Base-by-base conservation (phyloP, 257 asterid genomes). In the Jacaranda copaia region DNA sequence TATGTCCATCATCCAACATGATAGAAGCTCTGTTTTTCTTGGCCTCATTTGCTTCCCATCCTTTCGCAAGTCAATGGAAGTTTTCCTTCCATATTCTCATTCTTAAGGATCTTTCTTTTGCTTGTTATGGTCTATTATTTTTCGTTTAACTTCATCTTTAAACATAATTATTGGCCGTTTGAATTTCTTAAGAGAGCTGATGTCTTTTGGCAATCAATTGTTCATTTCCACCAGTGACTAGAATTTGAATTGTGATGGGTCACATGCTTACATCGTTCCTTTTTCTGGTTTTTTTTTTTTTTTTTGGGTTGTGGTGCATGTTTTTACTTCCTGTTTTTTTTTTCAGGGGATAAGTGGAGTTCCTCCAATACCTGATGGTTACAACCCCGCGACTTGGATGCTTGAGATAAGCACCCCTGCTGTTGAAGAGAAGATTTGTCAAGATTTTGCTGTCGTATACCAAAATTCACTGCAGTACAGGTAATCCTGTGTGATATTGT, bases 301-400 rank as follows among this genome's bases (percentile, higher is more conserved):
- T 6, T 52, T 52, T 14, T 52, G 3, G 20, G 19, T n/a, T 51
- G 63, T 46, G 40, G 13, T 59, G 32, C 20, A 61, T 13, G 52
- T 69, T 69, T 65, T 56, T 43, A 51, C 10, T 25, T 72, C 62
- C 6, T 25, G 49, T 76, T 15, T 70, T 16, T 5, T 72, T 76
- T 7, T 52, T 65, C 82, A 91, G 97, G 83, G 84, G 56, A 81
- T 88, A 48, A 79, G 72, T 52, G 96, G 96, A 80, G 86, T 87
- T 79, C 81, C 91, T 32, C 89, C 82, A 20, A 91, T 93, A 70
- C 75, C 88, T 59, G 84, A 79, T 75, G 93, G 93, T 73, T 90
- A 93, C 76, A 93, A 93, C 83, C 98, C 97, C 3, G 98, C 98
- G 25, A 93, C 96, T 72, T 93, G 97, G 98, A 92, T 93, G 97